Conservation (phyloP, 2,329 filamentous ascomycete genomes). For the Penicillium verrucosum region DNA sequence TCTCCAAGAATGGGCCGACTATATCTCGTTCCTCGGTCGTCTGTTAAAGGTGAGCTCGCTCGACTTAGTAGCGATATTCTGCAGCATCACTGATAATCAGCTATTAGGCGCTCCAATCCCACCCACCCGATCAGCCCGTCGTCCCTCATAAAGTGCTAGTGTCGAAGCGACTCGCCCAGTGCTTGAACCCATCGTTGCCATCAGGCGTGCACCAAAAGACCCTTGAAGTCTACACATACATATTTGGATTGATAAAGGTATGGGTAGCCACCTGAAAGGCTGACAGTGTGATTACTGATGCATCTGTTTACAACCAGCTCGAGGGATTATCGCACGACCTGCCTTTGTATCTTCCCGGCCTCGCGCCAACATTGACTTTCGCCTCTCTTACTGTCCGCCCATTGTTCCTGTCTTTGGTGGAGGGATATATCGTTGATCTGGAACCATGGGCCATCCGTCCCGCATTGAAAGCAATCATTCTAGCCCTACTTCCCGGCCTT, state of each 20-base stretch:
- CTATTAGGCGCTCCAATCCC: constrained; percentile 76
- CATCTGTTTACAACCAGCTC: constrained; percentile 38
- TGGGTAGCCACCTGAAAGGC: constrained; percentile 16
- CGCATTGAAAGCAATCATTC: constrained; percentile 82
- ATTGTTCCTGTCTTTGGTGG: constrained; percentile 77
- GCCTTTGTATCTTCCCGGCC: constrained; percentile 81
- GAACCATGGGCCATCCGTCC: constrained; percentile 71
- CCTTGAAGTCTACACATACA: constrained; percentile 85
- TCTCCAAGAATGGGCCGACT: constrained; percentile 98
- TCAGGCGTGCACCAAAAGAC: constrained; percentile 98
- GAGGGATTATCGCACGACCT: constrained; percentile 79
- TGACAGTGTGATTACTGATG: constrained; percentile 12
- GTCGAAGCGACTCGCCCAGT: constrained; percentile 90
- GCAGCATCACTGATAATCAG: constrained; percentile 2
- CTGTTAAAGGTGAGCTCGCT: constrained; percentile 69
- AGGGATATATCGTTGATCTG: constrained; percentile 72
- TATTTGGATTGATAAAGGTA: constrained; percentile 81
- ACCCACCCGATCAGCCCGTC: constrained; percentile 65
- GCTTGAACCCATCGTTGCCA: constrained; percentile 85
- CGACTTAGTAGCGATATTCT: background rate
- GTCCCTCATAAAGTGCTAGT: constrained; percentile 81
- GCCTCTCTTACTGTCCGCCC: constrained; percentile 88
- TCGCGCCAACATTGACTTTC: constrained; percentile 86
- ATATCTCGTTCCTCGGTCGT: constrained; percentile 92
- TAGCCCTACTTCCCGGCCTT: constrained; percentile 84